Conservation (phyloP, 2,329 filamentous ascomycete genomes). For the Aureobasidium musti region DNA sequence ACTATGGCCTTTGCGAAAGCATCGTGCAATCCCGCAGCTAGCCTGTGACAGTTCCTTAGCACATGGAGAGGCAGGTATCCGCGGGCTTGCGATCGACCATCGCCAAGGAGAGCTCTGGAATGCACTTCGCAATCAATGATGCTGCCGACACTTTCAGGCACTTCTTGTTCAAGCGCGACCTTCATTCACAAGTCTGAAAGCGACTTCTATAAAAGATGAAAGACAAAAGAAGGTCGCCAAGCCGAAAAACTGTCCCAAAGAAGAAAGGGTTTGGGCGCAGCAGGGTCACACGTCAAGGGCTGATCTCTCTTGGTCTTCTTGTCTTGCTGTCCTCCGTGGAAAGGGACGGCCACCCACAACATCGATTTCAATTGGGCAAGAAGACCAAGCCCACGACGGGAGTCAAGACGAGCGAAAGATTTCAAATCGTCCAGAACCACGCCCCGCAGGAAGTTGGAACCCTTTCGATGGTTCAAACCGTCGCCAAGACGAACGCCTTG, state of each 20-base stretch:
- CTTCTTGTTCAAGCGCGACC: not conserved
- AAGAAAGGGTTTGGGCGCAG: constrained; percentile 1
- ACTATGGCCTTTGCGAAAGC: too few relatives aligned
- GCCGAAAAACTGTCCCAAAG: not conserved
- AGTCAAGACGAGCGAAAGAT: not conserved
- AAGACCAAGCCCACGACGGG: not conserved
- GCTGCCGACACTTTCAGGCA: not conserved
- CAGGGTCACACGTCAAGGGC: constrained; percentile 3
- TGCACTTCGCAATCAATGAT: not conserved
- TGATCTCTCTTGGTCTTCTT: constrained; percentile 12
- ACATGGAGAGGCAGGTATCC: too few relatives aligned
- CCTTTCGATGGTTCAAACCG: constrained; percentile 20
- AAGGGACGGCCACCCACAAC: not conserved
- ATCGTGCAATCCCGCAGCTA: too few relatives aligned
- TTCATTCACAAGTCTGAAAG: not conserved
- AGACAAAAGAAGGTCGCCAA: constrained; percentile 4
- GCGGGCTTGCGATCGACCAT: not conserved
- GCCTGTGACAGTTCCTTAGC: too few relatives aligned
- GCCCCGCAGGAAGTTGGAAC: not conserved
- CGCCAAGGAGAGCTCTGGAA: not conserved
- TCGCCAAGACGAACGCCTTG: constrained; percentile 16
- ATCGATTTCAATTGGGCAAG: not conserved
- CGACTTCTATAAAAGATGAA: not conserved
- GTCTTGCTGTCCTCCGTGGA: not conserved
- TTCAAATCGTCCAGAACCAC: constrained; percentile 12